Percentiles rank a stretch among this genome's conserved stretches.
Conservation (phyloP, 257 asterid species). For the Leonotis leonurus region DNA sequence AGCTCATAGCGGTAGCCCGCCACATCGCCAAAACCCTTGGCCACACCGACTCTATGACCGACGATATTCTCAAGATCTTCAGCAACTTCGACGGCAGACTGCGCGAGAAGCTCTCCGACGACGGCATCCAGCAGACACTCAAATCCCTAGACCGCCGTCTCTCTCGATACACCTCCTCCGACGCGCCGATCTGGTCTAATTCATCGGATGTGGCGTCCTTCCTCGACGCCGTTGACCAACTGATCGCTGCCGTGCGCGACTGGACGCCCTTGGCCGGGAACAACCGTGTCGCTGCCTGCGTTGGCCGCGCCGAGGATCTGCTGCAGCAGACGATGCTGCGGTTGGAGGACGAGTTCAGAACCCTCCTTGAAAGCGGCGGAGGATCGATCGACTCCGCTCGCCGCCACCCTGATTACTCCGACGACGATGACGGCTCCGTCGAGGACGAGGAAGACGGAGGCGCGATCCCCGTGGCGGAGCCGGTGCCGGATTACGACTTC, state of each 20-base stretch:
- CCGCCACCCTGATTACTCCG: conserved; percentile 29
- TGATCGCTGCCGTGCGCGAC: conserved; percentile 36
- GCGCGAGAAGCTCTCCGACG: too few relatives aligned
- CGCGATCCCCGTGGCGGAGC: conserved; percentile 55
- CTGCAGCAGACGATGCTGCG: conserved; percentile 75
- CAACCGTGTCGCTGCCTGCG: conserved; percentile 36
- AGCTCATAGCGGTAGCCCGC: too few relatives aligned
- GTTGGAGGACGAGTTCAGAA: conserved; percentile 60
- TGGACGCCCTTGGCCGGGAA: conserved; percentile 50
- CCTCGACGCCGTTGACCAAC: conserved; percentile 52
- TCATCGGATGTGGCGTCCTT: conserved; percentile 41
- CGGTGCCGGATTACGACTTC: conserved; percentile 46
- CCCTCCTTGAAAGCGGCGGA: conserved; percentile 38
- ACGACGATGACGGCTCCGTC: conserved; percentile 25
- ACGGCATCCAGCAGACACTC: conserved; percentile 41
- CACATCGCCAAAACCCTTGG: too few relatives aligned
- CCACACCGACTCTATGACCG: too few relatives aligned
- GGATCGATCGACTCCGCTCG: conserved; percentile 14
- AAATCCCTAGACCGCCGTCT: conserved; percentile 58
- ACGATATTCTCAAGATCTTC: too few relatives aligned
- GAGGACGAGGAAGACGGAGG: conserved; percentile 31
- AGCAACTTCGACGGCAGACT: too few relatives aligned
- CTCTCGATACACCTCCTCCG: conserved; percentile 38
- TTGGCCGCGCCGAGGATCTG: conserved; percentile 63
- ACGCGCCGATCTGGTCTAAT: conserved; percentile 40